Evolutionary conservation across 768 basidiomycete species (phyloP), one percentile per base, ranked within the genome.

Genomic region (Tulasnella sp.): DNA sequence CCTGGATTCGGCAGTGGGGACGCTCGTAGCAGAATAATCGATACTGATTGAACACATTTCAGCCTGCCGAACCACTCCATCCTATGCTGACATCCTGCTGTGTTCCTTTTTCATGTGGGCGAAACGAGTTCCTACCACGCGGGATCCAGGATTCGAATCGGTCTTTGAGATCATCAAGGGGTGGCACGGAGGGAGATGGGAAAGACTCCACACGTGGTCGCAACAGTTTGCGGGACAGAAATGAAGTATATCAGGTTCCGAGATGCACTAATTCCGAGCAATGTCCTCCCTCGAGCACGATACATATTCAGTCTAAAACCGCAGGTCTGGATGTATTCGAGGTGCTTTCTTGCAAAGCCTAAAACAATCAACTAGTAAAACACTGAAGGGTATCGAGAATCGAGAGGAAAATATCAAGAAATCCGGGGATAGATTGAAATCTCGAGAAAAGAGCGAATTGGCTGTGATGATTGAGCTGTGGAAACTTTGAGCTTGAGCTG

Each of bases 181-280:
- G 18, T 62, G 44, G 48, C 56, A 77, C 31, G 76, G 44, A 36
- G 76, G 76, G 34, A 31, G 76, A 27, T 77, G 76, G 76, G 58
- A 31, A 38, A 75, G 76, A 34, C 36, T 77, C 19, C 44, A 44
- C 7, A 52, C 21, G 5, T 34, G 46, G 44, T 75, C 34, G 6
- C 9, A 75, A 42, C 38, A 75, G 74, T 75, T 38, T 31, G 27
- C 71, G n/a, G 52, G n/a, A 24, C 6, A 52, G 52, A 52, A 52
- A n/a, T 52, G 52, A 52, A 52, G 24, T 19, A 10, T n/a, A 52
- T n/a, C 9, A 18, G 44, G 19, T 44, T 44, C 8, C 44, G 44
- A 44, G 8, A 44, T 44, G 44, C 16, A 44, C 44, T 52, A n/a
- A 52, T 52, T 52, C 9, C 1, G 21, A 52, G 52, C 52, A 10